Base-by-base conservation (phyloP, 2,329 filamentous ascomycete genomes). In the Lecanicillium sp. region DNA sequence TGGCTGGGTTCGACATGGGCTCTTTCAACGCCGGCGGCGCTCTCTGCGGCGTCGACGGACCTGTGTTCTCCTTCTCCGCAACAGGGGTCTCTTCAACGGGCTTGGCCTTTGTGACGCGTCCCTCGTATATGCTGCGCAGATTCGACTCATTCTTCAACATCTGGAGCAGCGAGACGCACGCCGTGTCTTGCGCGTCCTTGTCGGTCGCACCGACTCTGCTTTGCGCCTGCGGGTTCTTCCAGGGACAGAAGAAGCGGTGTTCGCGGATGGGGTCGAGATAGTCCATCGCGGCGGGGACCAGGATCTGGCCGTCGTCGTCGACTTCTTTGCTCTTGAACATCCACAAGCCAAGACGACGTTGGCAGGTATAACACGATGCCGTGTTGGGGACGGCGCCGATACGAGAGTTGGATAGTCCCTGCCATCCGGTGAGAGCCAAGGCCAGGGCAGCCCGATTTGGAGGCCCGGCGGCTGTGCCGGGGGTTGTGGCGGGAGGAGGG, bases 301-400 rank as follows among this genome's bases (percentile, higher is more conserved):
- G 64, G 9, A 82, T 67, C 29, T 74, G 66, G 0, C 73, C 74
- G 14, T 68, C 65, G 1, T 71, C 68, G 50, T 79, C 75, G 24
- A 85, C 77, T 57, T 80, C 78, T 64, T 84, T 90, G 63, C 83
- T 84, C 59, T 83, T 86, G 64, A 95, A 97, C 72, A 98, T 85
- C 93, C 93, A 98, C 2, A 98, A 74, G 0, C 93, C 93, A 0
- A 97, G 73, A 2, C 90, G 82, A 51, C 93, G 83, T 60, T 95
- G 86, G 62, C 93, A 98, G 17, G 88, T 87, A 50, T 84, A 78
- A 64, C 93, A 98, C 4, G 82, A 83, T 5, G 87, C 83, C 14
- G 91, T 79, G 51, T 88, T 86, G 33, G 84, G 81, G 19, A 85
- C 79, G 2, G 80, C 66, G 61, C 83, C 65, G 58, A 81, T 67